phyloP scores from a whole-genome alignment of 2,329 filamentous ascomycete species.

The Colletotrichum sp. region DNA sequence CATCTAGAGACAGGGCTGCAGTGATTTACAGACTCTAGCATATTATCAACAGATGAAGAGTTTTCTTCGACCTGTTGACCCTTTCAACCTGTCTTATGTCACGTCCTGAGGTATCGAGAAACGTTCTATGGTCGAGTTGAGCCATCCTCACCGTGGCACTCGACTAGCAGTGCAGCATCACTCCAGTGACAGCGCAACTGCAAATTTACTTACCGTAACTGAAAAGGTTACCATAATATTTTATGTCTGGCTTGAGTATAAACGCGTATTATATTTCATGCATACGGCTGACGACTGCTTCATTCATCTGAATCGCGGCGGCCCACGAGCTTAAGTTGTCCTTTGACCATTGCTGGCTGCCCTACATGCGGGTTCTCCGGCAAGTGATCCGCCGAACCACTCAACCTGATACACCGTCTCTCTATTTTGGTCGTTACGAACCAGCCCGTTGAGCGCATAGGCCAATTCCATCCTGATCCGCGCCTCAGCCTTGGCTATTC shows the following conservation, averaged over 20 bases:
- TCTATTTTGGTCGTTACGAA: background rate
- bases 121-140: background rate
- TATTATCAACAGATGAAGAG: background rate
- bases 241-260: background rate
- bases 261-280: background rate
- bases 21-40: background rate
- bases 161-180: background rate
- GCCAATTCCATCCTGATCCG: background rate
- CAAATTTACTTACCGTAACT: background rate
- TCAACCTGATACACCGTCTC: background rate
- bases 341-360: background rate
- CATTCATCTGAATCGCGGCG: background rate
- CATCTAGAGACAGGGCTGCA: background rate
- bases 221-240: background rate
- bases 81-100: rapidly evolving
- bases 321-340: background rate
- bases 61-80: background rate
- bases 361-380: background rate
- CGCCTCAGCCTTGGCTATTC: background rate
- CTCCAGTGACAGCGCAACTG: background rate
- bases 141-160: background rate
- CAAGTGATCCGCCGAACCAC: background rate
- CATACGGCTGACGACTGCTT: background rate
- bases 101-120: background rate
- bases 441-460: background rate